Evolutionary conservation across 176 grass and related monocot species (phyloP).

Genomic region (sorghum (Sorghum bicolor)): Sorghum_bicolor_NCBIv3 NC_012879.2:59837501-59838000

Average conservation of each 20-base stretch:
- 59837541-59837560: background rate
- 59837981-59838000: slow-evolving; percentile 32
- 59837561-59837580: background rate
- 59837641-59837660: too few relatives aligned
- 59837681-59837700: background rate
- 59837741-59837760: background rate
- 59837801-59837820: background rate
- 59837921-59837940: slow-evolving; percentile 79
- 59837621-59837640: too few relatives aligned
- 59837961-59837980: slow-evolving; percentile 87
- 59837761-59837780: background rate
- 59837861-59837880: background rate
- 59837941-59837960: slow-evolving; percentile 84
- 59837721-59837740: background rate
- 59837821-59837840: background rate
- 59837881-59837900: background rate
- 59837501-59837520: background rate
- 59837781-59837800: background rate
- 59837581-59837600: too few relatives aligned
- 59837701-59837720: background rate
- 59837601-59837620: too few relatives aligned
- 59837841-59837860: background rate
- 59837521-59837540: background rate
- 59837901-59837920: slow-evolving; percentile 84
- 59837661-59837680: too few relatives aligned